Percentiles rank a stretch among this genome's conserved stretches.
Evolutionary conservation across 192 early-diverging fungal species (phyloP).

Genomic region (Backusella psychrophila): DNA sequence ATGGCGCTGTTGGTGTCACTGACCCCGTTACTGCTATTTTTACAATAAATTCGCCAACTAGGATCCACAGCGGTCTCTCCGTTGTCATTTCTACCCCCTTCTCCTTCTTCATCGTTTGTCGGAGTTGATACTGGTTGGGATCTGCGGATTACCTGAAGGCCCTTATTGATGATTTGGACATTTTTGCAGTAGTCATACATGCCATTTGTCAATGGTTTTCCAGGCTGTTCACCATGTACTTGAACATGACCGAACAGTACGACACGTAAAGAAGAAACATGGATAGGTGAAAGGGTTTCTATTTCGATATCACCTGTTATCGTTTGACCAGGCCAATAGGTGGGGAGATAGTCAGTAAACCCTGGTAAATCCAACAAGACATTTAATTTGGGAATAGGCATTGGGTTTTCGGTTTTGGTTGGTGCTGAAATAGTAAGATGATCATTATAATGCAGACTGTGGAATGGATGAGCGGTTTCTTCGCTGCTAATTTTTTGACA

Average conservation of each 20-base stretch:
- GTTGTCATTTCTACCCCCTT: not conserved
- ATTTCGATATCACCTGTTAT: constrained; percentile 15
- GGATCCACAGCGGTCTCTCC: not conserved
- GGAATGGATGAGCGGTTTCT: not conserved
- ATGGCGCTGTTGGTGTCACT: not conserved
- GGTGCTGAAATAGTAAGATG: not conserved
- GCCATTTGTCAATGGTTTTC: constrained; percentile 10
- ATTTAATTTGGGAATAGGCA: not conserved
- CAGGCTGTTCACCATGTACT: constrained; percentile 4
- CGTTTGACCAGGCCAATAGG: constrained; percentile 6
- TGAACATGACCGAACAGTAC: constrained; percentile 14
- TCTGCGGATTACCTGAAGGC: constrained; percentile 2
- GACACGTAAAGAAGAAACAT: constrained; percentile 3
- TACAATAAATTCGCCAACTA: not conserved
- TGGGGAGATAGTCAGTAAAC: not conserved
- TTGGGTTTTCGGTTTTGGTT: not conserved
- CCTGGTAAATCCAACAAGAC: not conserved
- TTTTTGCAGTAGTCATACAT: constrained; percentile 14
- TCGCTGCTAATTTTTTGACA: constrained; percentile 1
- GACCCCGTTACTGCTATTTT: not conserved
- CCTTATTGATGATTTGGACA: constrained; percentile 12
- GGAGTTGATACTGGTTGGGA: not conserved
- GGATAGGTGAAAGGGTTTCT: not conserved
- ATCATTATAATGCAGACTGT: not conserved
- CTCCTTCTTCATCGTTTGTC: not conserved